Conservation (phyloP, 352 stramenopile genomes). For the Halophytophthora batemanensis region DNA sequence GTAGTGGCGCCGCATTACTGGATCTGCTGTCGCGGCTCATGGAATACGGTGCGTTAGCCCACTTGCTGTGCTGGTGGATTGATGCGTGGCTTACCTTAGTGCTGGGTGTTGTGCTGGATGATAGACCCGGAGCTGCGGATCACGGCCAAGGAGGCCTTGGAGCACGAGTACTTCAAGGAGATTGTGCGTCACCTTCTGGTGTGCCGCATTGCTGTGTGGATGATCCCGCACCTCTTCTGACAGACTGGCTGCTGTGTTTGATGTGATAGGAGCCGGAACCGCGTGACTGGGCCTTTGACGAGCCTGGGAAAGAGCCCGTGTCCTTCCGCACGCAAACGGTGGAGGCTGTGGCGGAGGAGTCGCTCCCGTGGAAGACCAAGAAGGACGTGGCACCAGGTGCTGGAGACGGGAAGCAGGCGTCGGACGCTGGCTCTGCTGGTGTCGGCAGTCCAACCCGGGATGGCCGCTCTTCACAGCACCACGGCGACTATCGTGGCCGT, state of each 20-base stretch:
- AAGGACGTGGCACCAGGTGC: constrained; percentile 34
- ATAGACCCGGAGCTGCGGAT: constrained; percentile 88
- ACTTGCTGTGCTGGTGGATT: background rate
- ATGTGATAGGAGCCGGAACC: constrained; percentile 68
- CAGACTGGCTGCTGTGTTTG: background rate
- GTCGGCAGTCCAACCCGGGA: constrained; percentile 36
- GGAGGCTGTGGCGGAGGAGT: constrained; percentile 71
- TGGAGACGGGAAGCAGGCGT: constrained; percentile 20
- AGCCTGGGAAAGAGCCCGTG: constrained; percentile 83
- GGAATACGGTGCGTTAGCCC: constrained; percentile 61
- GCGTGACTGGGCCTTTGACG: constrained; percentile 84
- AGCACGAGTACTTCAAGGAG: constrained; percentile 93
- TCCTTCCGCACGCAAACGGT: constrained; percentile 84
- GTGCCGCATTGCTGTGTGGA: background rate
- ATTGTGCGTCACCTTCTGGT: constrained; percentile 45
- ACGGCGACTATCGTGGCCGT: constrained; percentile 36
- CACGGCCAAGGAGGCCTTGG: constrained; percentile 87
- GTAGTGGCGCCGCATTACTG: constrained; percentile 65
- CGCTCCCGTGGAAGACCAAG: constrained; percentile 63
- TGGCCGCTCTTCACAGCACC: constrained; percentile 24
- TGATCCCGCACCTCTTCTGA: constrained; percentile 1
- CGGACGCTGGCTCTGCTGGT: constrained; percentile 12
- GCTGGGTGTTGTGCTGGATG: constrained; percentile 1
- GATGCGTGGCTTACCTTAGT: background rate
- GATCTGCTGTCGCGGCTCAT: constrained; percentile 75